Evolutionary conservation across 108 stramenopile genomes (phyloP).

Genomic region (Epipyxis sp.): DNA sequence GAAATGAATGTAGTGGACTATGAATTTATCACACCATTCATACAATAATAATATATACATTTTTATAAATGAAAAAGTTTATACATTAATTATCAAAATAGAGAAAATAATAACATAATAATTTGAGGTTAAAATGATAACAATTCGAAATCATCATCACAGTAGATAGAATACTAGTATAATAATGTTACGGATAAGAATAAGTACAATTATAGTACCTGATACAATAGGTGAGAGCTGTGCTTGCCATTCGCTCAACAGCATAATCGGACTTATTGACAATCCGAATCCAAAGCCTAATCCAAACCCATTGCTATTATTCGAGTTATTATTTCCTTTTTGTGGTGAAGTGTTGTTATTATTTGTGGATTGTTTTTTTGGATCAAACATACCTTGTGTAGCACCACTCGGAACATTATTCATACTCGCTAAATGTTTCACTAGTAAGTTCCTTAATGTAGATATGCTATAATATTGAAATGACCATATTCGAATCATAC

Average conservation of each 20-base stretch:
- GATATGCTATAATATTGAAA: not conserved
- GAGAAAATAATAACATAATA: too few relatives aligned
- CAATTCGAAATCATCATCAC: too few relatives aligned
- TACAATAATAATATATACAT: too few relatives aligned
- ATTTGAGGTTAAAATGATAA: too few relatives aligned
- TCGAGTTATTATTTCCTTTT: not conserved
- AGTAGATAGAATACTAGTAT: too few relatives aligned
- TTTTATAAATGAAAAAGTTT: too few relatives aligned
- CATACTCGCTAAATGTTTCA: not conserved
- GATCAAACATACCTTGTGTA: not conserved
- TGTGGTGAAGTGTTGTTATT: not conserved
- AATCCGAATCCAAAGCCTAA: not conserved
- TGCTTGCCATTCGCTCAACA: constrained; percentile 21
- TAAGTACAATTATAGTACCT: too few relatives aligned
- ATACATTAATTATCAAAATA: too few relatives aligned
- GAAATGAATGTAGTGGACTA: too few relatives aligned
- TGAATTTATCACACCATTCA: too few relatives aligned
- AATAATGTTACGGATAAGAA: too few relatives aligned
- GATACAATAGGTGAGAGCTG: constrained; percentile 21
- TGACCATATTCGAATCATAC: constrained; percentile 1
- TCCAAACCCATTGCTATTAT: not conserved
- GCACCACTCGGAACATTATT: not conserved
- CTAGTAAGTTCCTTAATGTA: not conserved
- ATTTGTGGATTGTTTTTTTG: not conserved
- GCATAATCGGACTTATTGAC: not conserved